Percentiles rank a stretch among this genome's conserved stretches.
phyloP scores from a whole-genome alignment of 1,139 yeast genomes.

The Zygoascus sp. region DNA sequence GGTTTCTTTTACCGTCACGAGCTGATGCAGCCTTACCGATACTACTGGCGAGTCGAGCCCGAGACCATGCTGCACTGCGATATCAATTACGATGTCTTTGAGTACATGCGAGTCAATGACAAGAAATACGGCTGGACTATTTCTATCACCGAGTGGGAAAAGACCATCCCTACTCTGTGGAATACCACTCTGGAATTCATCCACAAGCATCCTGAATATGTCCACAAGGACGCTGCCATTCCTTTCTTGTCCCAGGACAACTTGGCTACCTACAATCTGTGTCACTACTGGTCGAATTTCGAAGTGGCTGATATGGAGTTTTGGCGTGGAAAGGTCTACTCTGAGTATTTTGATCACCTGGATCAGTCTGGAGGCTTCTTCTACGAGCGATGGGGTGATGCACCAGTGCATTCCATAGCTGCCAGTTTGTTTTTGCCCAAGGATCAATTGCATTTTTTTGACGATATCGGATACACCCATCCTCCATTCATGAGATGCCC shows the following conservation, averaged over 20 bases:
- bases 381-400: slow-evolving; percentile 96
- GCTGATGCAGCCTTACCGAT: slow-evolving; percentile 51
- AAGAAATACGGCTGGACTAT: slow-evolving; percentile 64
- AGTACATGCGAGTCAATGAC: slow-evolving; percentile 54
- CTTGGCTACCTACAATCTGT: slow-evolving; percentile 53
- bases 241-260: slow-evolving; percentile 67
- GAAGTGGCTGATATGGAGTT: slow-evolving; percentile 78
- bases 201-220: slow-evolving; percentile 43
- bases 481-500: slow-evolving; percentile 78
- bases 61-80: slow-evolving; percentile 60
- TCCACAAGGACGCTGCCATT: slow-evolving; percentile 63
- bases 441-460: slow-evolving; percentile 68
- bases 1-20: slow-evolving; percentile 62
- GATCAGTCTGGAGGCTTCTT: slow-evolving; percentile 83
- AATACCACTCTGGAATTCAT: slow-evolving; percentile 49
- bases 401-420: slow-evolving; percentile 85
- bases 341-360: slow-evolving; percentile 61
- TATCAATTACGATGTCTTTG: slow-evolving; percentile 59
- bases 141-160: slow-evolving; percentile 55
- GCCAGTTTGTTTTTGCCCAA: slow-evolving; percentile 65
- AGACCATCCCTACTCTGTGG: slow-evolving; percentile 61
- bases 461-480: slow-evolving; percentile 76
- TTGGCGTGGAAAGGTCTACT: slow-evolving; percentile 65
- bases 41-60: slow-evolving; percentile 75
- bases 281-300: slow-evolving; percentile 92